phyloP scores from a whole-genome alignment of 371 early-diverging fungal genomes.

The Zychaea mexicana region DNA sequence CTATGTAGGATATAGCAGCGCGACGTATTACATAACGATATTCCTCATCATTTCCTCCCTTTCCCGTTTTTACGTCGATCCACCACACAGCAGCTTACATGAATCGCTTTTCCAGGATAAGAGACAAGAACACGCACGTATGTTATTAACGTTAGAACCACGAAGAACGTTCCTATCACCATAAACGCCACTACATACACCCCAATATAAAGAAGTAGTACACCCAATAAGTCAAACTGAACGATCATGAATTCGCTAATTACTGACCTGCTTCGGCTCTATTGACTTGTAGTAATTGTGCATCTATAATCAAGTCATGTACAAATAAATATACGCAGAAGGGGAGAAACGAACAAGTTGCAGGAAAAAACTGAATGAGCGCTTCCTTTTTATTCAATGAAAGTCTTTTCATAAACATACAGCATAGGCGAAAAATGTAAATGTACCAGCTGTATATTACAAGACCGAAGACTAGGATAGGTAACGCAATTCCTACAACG shows the following conservation, averaged over 20 bases:
- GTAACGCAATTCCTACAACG: slow-evolving; percentile 28
- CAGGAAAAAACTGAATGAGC: background rate
- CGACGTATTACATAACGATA: background rate
- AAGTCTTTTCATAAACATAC: slow-evolving; percentile 26
- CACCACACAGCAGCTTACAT: slow-evolving; percentile 17
- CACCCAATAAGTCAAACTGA: no score
- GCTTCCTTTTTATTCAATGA: background rate
- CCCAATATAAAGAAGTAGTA: background rate
- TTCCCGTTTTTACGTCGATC: background rate
- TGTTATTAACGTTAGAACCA: slow-evolving; percentile 43
- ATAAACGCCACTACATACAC: slow-evolving; percentile 32
- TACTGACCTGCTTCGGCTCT: slow-evolving; percentile 29
- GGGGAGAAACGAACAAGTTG: no score
- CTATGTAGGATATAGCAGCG: background rate
- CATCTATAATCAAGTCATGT: background rate
- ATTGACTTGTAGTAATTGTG: background rate
- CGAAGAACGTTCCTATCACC: slow-evolving; percentile 42
- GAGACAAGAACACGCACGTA: slow-evolving; percentile 51
- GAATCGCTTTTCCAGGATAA: slow-evolving; percentile 48
- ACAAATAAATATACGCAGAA: no score
- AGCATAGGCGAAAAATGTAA: slow-evolving; percentile 55
- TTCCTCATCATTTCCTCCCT: background rate
- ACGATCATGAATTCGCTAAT: no score
- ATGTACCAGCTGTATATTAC: slow-evolving; percentile 54
- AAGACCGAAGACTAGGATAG: slow-evolving; percentile 35